These are phyloP conservation scores for Saururus chinensis DNA, from an alignment of 164 flowering plant genomes.

Conservation along the genomic window DNA sequence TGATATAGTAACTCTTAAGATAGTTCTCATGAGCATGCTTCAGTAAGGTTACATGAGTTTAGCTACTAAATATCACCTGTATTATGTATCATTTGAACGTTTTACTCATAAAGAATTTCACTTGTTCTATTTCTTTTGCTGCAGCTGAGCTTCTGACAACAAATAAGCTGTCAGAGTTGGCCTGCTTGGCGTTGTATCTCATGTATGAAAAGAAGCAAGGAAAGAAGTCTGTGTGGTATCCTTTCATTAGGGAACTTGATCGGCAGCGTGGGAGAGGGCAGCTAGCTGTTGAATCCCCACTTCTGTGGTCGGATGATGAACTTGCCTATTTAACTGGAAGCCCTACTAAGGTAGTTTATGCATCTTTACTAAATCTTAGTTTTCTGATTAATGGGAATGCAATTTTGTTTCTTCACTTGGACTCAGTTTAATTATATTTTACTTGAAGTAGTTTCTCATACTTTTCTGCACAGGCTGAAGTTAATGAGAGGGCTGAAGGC, in stretches of 20 bases:
- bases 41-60: too few species aligned
- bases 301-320: conserved; percentile 86
- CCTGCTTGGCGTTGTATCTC: conserved; percentile 92
- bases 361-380: background rate
- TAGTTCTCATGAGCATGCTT: too few species aligned
- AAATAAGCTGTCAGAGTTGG: conserved; percentile 89
- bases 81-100: too few species aligned
- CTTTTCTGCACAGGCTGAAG: conserved; percentile 51
- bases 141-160: conserved; percentile 93
- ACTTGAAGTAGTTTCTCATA: conserved; percentile 6
- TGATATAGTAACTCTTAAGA: too few species aligned
- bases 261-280: conserved; percentile 98
- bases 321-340: conserved; percentile 83
- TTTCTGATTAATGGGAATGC: background rate
- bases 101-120: too few species aligned
- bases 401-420: background rate
- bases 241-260: conserved; percentile 93
- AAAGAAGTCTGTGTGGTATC: conserved; percentile 94
- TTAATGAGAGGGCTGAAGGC: conserved; percentile 78
- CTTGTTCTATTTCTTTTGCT: conserved; percentile 1
- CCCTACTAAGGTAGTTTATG: conserved; percentile 63
- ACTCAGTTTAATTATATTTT: background rate
- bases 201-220: conserved; percentile 99
- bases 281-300: conserved; percentile 92
- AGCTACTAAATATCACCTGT: too few species aligned